Evolutionary conservation across 2,329 filamentous ascomycete genomes (phyloP), one percentile per base, ranked within the genome.

Genomic region (Tympanopsis confertula): DNA sequence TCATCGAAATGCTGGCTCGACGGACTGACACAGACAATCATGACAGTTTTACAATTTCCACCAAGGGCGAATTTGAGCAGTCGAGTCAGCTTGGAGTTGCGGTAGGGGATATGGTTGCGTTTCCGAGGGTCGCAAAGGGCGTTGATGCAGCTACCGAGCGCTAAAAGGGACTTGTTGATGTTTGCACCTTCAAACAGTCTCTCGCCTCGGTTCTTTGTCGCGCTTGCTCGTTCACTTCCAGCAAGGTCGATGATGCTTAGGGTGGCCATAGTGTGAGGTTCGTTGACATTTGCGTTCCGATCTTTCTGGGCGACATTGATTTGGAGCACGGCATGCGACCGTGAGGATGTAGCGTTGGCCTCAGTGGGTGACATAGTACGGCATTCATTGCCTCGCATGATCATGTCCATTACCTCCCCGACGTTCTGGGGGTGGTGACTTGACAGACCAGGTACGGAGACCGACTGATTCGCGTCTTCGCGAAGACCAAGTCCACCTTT

Each of bases 401-500:
- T 95, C 74, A 98, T 95, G 52, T 98, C 89, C 91, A 98, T 98
- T 50, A 98, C 91, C 59, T 98, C 82, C 53, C 93, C 78, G 13
- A 96, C 91, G 53, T 89, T 86, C 48, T 82, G 81, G 2, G 91
- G 91, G 46, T 84, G 83, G 54, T 95, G 87, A 51, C 87, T 95
- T 3, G 87, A 91, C 33, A 98, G 68, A 0, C 89, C 91, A 4
- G 86, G 73, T 2, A 98, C 91, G 0, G 86, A 91, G 5, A 98
- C 91, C 10, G 85, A 78, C 56, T 94, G 86, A 51, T 96, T 88
- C 41, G 84, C 82, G 63, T 98, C 91, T 60, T 98, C 91, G 35
- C 91, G 82, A 29, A 98, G 71, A 80, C 91, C 94, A 45, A 98
- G 62, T 3, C 86, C 83, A 46, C 78, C 73, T 61, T 88, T 91